Evolutionary conservation across 805 yeast genomes (phyloP), one percentile per base, ranked within the genome.

Genomic region (Hanseniaspora jakobsenii): DNA sequence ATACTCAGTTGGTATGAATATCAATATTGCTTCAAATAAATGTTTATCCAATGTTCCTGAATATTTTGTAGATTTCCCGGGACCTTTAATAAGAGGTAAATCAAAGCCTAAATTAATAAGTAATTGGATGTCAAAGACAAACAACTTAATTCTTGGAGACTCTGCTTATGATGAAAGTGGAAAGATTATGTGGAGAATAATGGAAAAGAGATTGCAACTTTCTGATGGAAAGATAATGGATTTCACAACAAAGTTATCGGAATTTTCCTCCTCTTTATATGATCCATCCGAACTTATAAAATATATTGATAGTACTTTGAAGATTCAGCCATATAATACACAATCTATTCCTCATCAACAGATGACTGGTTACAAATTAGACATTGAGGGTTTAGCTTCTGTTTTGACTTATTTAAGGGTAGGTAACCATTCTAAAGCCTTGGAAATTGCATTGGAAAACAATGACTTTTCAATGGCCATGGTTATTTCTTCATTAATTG

Each of bases 401-500:
- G 66, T 49, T 53, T 60, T 53, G 50, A 59, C 51, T 28, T 57
- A 66, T 34, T 63, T 77, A 31, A 77, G 75, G 51, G 60, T 64
- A 4, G 95, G 95, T 1, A 69, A 78, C 47, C 72, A 77, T 19
- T 74, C 72, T 12, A 71, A 67, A 4, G 95, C 95, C 0, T 60
- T 86, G 38, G 66, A 70, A 19, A 63, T 67, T 44, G 77, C 91
- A 1, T 57, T 86, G 16, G 65, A 70, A 1, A 71, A 73, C 43
- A 71, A 75, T 8, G 82, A 83, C 51, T 87, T 83, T 80, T 77
- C 89, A 0, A 66, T 86, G 59, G 81, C 95, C 0, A 61, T 89
- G 44, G 57, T 85, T 24, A 64, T 87, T 39, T 77, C 93, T 1
- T 71, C 78, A 48, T 59, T 83, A 14, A 63, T 75, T 22, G 80